phyloP scores from a whole-genome alignment of 2,329 filamentous ascomycete species.

The Acrodontium crateriforme region DNA sequence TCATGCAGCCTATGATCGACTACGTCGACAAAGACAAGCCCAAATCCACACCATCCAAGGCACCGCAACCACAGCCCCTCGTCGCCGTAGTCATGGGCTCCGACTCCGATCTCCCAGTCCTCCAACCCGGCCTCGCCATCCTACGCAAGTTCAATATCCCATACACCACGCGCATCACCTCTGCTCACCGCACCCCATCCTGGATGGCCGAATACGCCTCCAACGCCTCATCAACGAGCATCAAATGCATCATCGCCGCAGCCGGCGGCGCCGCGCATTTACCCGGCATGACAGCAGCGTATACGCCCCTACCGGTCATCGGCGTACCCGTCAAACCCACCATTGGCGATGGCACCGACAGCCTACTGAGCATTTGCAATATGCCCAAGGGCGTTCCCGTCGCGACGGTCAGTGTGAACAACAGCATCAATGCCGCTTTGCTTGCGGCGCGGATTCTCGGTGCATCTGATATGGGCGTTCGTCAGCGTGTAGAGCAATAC shows the following conservation, averaged over 20 bases:
- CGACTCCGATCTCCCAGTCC: slow-evolving; percentile 58
- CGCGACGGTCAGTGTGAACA: slow-evolving; percentile 32
- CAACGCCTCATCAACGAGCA: slow-evolving; percentile 21
- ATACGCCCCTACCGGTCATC: slow-evolving; percentile 37
- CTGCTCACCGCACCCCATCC: slow-evolving; percentile 44
- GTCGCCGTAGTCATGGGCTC: slow-evolving; percentile 77
- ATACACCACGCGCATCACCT: slow-evolving; percentile 61
- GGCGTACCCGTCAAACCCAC: slow-evolving; percentile 37
- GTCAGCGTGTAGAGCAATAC: slow-evolving; percentile 45
- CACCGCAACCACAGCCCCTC: slow-evolving; percentile 33
- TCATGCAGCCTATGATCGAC: slow-evolving; percentile 56
- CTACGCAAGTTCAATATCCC: slow-evolving; percentile 58
- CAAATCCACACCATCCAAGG: slow-evolving; percentile 22
- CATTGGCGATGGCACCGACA: slow-evolving; percentile 36
- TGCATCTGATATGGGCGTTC: slow-evolving; percentile 36
- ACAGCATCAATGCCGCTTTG: slow-evolving; percentile 33
- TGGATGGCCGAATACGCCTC: slow-evolving; percentile 34
- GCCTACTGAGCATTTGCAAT: slow-evolving; percentile 36
- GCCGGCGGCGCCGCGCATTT: slow-evolving; percentile 38
- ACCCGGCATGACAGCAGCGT: slow-evolving; percentile 37
- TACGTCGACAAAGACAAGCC: slow-evolving; percentile 45
- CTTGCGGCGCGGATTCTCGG: slow-evolving; percentile 32
- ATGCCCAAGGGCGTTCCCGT: slow-evolving; percentile 35
- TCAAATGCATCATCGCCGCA: slow-evolving; percentile 35
- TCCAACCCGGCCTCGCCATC: slow-evolving; percentile 52